phyloP scores from a whole-genome alignment of 129 eudicot genomes.

The Saposhnikovia divaricata region DNA sequence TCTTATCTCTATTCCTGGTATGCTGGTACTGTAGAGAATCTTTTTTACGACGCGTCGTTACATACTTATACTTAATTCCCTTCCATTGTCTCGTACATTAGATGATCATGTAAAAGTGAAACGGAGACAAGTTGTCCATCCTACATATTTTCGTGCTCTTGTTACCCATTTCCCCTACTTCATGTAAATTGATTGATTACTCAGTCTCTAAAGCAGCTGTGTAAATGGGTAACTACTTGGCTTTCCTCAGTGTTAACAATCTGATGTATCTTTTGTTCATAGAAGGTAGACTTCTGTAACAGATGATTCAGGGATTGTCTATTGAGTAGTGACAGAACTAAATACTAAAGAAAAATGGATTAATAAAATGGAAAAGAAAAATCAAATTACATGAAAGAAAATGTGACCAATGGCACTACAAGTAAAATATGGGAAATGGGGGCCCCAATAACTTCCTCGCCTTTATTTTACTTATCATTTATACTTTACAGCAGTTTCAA shows the following conservation, averaged over 20 bases:
- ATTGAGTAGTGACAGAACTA: not conserved
- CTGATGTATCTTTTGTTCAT: not conserved
- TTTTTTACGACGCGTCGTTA: not conserved
- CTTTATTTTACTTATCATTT: not conserved
- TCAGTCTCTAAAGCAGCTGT: not conserved
- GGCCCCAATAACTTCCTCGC: not conserved
- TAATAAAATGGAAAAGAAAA: not conserved
- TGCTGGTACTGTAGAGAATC: constrained; percentile 11
- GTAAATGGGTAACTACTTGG: not conserved
- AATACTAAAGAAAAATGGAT: not conserved
- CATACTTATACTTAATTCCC: not conserved
- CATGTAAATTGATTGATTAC: not conserved
- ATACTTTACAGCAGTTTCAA: not conserved
- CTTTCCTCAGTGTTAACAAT: not conserved
- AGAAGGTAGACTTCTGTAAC: not conserved
- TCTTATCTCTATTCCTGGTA: constrained; percentile 90
- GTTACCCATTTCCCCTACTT: not conserved
- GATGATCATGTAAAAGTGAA: not conserved
- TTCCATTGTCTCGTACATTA: not conserved
- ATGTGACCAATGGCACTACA: not conserved
- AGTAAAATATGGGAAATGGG: not conserved
- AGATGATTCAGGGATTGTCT: not conserved
- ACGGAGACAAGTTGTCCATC: not conserved
- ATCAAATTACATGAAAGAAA: not conserved
- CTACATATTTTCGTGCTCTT: not conserved